Evolutionary conservation across 257 asterid species (phyloP).

Genomic region (Ocimum tenuiflorum): DNA sequence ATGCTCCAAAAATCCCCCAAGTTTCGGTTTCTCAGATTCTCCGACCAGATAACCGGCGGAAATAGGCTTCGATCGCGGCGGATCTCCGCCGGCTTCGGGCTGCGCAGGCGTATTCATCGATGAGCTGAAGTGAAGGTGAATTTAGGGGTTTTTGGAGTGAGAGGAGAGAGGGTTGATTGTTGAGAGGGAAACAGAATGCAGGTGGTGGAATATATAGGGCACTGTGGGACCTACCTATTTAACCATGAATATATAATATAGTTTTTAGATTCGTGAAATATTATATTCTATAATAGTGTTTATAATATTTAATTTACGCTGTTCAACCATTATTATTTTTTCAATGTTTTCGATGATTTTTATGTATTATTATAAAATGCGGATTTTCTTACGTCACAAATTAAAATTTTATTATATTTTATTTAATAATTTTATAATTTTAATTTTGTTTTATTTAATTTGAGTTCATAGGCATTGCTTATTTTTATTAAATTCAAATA

Average conservation of each 20-base stretch:
- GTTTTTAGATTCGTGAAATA: neutral
- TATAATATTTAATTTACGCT: neutral
- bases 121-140: neutral
- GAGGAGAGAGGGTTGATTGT: neutral
- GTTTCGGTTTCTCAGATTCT: neutral
- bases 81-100: conserved; percentile 7
- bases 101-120: conserved; percentile 6
- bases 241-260: too few relatives aligned
- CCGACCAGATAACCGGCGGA: conserved; percentile 14
- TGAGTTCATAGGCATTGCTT: too few relatives aligned
- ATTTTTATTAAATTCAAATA: too few relatives aligned
- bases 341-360: too few relatives aligned
- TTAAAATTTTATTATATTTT: too few relatives aligned
- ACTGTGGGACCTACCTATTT: conserved; percentile 19
- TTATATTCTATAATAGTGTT: neutral
- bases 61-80: conserved; percentile 4
- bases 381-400: too few relatives aligned
- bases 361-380: too few relatives aligned
- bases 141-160: neutral
- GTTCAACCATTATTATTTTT: too few relatives aligned
- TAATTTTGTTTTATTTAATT: too few relatives aligned
- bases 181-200: neutral
- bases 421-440: too few relatives aligned
- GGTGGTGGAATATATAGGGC: conserved; percentile 14
- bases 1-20: conserved; percentile 36